phyloP scores from a whole-genome alignment of 306 rosid species.

The Carpinus viminea region DNA sequence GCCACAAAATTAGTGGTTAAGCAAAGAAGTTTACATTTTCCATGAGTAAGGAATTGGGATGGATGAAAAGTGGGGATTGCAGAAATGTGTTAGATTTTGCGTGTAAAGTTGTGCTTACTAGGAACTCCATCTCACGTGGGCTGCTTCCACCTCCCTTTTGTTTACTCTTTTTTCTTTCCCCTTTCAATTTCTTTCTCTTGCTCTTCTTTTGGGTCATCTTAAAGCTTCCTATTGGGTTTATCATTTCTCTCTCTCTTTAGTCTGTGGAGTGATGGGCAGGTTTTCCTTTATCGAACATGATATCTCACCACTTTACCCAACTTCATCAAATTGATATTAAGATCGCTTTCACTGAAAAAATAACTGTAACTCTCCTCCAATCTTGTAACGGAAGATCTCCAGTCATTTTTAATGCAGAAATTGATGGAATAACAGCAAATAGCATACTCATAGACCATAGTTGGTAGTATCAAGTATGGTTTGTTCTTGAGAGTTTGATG shows the following conservation, averaged over 20 bases:
- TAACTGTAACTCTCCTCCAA: too few relatives aligned
- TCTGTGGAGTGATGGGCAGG: not conserved
- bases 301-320: conserved; percentile 28
- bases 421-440: too few relatives aligned
- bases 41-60: conserved; percentile 42
- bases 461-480: conserved; percentile 2
- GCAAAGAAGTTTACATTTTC: too few relatives aligned
- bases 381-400: too few relatives aligned
- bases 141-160: conserved; percentile 29
- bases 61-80: conserved; percentile 57
- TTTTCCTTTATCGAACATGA: not conserved
- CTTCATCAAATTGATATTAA: conserved; percentile 19
- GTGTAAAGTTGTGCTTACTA: conserved; percentile 31
- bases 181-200: conserved; percentile 19
- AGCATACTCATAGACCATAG: not conserved
- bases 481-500: conserved; percentile 38
- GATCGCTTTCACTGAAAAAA: too few relatives aligned
- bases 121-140: conserved; percentile 52
- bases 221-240: conserved; percentile 11
- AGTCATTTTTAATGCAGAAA: too few relatives aligned
- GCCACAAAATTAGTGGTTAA: too few relatives aligned
- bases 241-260: conserved; percentile 25
- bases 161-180: conserved; percentile 6
- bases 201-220: conserved; percentile 11
- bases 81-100: conserved; percentile 39